Conservation (phyloP, 2,329 filamentous ascomycete species). For the Fusarium papillatum region DNA sequence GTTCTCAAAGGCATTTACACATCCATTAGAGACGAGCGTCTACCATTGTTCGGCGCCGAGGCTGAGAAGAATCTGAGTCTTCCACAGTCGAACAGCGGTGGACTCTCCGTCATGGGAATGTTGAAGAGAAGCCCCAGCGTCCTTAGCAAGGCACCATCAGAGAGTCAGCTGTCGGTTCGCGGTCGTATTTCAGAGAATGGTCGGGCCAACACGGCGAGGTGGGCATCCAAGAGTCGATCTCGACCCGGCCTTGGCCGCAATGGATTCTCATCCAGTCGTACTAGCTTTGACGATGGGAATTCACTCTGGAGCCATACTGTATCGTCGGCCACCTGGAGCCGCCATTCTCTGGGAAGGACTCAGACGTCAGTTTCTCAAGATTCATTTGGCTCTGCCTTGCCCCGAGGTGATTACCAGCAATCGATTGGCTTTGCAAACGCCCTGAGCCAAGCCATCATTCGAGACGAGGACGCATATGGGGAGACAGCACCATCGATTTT, state of each 20-base stretch:
- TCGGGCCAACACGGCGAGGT: slow-evolving; percentile 73
- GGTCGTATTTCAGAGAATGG: slow-evolving; percentile 76
- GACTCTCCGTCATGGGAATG: slow-evolving; percentile 81
- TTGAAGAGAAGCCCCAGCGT: slow-evolving; percentile 91
- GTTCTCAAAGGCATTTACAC: slow-evolving; percentile 93
- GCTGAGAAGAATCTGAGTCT: slow-evolving; percentile 54
- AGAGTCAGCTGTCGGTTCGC: slow-evolving; percentile 77
- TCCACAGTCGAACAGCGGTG: slow-evolving; percentile 68
- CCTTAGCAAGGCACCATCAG: slow-evolving; percentile 93
- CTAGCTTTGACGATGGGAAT: slow-evolving; percentile 91
- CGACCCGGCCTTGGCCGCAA: slow-evolving; percentile 80
- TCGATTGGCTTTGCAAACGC: slow-evolving; percentile 98
- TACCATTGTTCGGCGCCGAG: slow-evolving; percentile 86
- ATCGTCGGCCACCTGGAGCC: slow-evolving; percentile 96
- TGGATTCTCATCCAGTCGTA: slow-evolving; percentile 90
- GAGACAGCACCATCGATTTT: slow-evolving; percentile 60
- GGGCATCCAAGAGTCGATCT: slow-evolving; percentile 89
- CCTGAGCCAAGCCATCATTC: slow-evolving; percentile 95
- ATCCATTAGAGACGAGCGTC: slow-evolving; percentile 88
- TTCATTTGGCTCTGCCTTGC: slow-evolving; percentile 84
- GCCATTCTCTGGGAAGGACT: slow-evolving; percentile 91
- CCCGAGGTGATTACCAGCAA: slow-evolving; percentile 88
- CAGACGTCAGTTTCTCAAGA: slow-evolving; percentile 94
- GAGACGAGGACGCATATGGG: slow-evolving; percentile 80
- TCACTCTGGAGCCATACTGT: slow-evolving; percentile 89